phyloP scores from a whole-genome alignment of 2,329 filamentous ascomycete species.

The Alternaria infectoria region DNA sequence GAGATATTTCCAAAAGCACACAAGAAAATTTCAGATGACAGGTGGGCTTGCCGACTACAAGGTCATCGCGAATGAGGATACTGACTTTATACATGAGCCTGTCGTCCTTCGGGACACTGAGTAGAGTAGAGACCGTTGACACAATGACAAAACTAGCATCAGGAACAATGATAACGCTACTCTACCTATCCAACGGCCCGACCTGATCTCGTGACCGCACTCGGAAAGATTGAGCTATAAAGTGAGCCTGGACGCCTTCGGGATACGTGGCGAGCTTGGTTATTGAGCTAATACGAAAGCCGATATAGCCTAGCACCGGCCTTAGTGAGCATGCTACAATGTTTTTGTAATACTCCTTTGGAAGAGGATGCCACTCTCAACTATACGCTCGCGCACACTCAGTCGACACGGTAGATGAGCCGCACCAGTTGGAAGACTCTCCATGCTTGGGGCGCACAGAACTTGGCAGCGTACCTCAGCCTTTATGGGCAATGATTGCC shows the following conservation, averaged over 20 bases:
- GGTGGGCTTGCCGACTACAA: neutral
- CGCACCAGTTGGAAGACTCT: neutral
- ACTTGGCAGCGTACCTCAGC: neutral
- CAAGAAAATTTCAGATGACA: neutral
- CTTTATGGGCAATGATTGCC: neutral
- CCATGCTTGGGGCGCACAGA: neutral
- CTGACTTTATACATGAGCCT: neutral
- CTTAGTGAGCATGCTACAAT: neutral
- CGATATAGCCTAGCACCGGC: neutral
- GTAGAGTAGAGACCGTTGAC: neutral
- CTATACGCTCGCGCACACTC: rapidly evolving
- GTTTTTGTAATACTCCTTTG: neutral
- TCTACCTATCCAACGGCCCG: neutral
- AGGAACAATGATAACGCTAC: neutral
- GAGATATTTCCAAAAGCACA: neutral
- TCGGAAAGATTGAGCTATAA: neutral
- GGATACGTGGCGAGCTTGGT: neutral
- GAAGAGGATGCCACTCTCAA: neutral
- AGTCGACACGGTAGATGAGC: neutral
- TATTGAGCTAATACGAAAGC: neutral
- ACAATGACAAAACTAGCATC: neutral
- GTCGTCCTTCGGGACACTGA: neutral
- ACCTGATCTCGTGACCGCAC: neutral
- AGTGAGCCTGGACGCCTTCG: neutral
- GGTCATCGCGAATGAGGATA: neutral